Percentiles rank a stretch among this genome's conserved stretches.
These are phyloP conservation scores for Mycena metata DNA, from an alignment of 768 basidiomycete genomes.

Conservation along the genomic window DNA sequence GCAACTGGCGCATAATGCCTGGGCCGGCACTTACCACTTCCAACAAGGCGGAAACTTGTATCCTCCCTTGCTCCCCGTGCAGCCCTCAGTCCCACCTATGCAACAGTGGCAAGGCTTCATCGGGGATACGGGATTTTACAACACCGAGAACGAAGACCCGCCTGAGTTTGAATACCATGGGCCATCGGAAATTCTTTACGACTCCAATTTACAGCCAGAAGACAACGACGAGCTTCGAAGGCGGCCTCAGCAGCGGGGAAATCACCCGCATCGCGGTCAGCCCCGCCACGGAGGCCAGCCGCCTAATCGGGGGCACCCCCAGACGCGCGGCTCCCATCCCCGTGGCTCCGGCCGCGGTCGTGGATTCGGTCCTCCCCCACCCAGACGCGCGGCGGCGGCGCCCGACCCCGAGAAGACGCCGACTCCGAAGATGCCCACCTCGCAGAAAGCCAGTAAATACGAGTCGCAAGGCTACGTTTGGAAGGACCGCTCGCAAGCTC, in stretches of 20 bases:
- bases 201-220: not conserved
- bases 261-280: not conserved
- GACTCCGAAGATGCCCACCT: not conserved
- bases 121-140: not conserved
- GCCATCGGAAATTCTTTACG: not conserved
- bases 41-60: not conserved
- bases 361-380: not conserved
- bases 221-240: not conserved
- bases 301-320: not conserved
- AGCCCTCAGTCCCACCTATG: not conserved
- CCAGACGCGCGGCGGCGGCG: not conserved
- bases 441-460: not conserved
- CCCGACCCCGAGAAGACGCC: slow-evolving; percentile 23
- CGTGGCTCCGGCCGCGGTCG: not conserved
- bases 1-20: not conserved
- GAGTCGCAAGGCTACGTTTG: not conserved
- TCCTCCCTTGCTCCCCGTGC: slow-evolving; percentile 11
- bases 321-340: not conserved
- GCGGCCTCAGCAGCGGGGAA: too few relatives aligned
- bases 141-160: not conserved
- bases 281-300: not conserved
- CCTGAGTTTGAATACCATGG: not conserved
- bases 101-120: slow-evolving; percentile 6
- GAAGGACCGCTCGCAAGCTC: slow-evolving; percentile 10
- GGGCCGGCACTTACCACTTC: not conserved